Percentiles rank a stretch among this genome's conserved stretches.
Evolutionary conservation across 2,329 filamentous ascomycete species (phyloP).

Genomic region (Onygena corvina): DNA sequence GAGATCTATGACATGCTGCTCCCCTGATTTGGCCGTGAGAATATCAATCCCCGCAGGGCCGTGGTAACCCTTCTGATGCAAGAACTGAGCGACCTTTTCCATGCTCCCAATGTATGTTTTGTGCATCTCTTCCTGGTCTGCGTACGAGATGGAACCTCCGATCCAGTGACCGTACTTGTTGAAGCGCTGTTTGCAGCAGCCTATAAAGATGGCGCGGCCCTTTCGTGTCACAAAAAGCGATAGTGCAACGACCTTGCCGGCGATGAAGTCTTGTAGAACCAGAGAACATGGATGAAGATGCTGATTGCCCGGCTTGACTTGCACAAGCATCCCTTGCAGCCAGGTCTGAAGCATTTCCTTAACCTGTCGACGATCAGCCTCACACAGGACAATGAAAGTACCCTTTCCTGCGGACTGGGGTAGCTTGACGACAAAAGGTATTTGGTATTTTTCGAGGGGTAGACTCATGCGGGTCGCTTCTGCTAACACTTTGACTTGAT

Average conservation of each 20-base stretch:
- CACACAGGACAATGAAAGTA: background rate
- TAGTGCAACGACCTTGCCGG: background rate
- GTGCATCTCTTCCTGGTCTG: background rate
- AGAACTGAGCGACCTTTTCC: background rate
- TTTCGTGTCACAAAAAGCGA: background rate
- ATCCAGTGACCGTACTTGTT: background rate
- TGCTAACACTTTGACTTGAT: background rate
- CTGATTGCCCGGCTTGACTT: background rate
- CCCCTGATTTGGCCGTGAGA: background rate
- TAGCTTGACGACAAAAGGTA: background rate
- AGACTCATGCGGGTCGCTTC: background rate
- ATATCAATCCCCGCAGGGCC: background rate
- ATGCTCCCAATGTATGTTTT: background rate
- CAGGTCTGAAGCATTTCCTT: background rate
- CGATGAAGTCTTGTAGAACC: background rate
- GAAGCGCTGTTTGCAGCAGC: background rate
- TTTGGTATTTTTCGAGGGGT: background rate
- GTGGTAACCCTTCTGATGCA: conserved; percentile 1
- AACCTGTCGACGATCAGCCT: background rate
- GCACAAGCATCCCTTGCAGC: background rate
- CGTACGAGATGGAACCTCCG: background rate
- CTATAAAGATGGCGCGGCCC: background rate
- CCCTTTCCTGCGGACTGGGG: background rate
- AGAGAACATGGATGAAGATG: background rate
- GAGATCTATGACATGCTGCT: background rate